Conservation (phyloP, 805 yeast species). For the Saccharomyces kudriavzevii region DNA sequence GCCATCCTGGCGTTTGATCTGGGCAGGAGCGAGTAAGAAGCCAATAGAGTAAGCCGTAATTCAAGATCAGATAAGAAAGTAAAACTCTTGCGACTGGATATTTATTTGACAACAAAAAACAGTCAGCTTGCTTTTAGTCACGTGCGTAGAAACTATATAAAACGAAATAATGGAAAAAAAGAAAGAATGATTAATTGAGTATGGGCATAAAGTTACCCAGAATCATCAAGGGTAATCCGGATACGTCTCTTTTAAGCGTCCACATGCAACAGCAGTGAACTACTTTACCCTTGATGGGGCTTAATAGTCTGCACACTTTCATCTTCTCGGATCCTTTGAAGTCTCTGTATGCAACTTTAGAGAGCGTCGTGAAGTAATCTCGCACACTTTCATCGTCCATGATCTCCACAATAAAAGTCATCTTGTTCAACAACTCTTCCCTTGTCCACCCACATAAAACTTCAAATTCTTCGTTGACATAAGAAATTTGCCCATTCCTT, state of each 20-base stretch:
- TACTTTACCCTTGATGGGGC: conserved; percentile 41
- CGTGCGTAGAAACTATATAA: not conserved
- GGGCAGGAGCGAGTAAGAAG: not conserved
- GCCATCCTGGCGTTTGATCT: not conserved
- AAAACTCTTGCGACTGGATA: too few species aligned
- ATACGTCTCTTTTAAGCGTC: conserved; percentile 91
- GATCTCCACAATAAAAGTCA: conserved; percentile 68
- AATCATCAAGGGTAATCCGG: conserved; percentile 96
- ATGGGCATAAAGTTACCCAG: conserved; percentile 89
- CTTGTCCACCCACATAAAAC: conserved; percentile 84
- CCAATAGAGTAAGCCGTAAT: too few species aligned
- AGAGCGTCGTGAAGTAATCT: conserved; percentile 79
- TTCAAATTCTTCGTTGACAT: conserved; percentile 90
- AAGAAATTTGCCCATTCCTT: conserved; percentile 89
- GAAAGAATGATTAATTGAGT: conserved; percentile 22
- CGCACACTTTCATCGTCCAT: conserved; percentile 83
- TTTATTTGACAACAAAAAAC: not conserved
- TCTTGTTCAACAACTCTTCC: conserved; percentile 55
- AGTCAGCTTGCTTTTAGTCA: not conserved
- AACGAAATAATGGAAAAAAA: not conserved
- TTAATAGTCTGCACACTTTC: conserved; percentile 73
- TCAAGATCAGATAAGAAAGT: too few species aligned
- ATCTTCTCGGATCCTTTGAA: conserved; percentile 82
- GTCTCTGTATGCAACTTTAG: conserved; percentile 83
- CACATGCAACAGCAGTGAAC: conserved; percentile 78